phyloP scores from a whole-genome alignment of 139 green algal genomes.

The Diplosphaera chodatii region DNA sequence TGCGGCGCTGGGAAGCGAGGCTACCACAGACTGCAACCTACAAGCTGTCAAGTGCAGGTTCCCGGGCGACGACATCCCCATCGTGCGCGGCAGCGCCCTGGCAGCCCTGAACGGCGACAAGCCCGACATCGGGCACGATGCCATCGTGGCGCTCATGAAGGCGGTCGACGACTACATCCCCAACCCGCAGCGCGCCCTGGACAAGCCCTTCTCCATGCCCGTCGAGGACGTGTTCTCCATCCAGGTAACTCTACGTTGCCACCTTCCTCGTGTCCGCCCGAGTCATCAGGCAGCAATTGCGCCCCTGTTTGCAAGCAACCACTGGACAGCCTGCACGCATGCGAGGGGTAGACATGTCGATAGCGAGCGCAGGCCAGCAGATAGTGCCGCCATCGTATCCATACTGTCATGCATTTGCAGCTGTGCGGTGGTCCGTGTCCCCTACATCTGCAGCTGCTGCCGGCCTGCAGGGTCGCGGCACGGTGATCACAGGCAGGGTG shows the following conservation, averaged over 20 bases:
- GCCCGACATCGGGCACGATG: constrained; percentile 66
- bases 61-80: constrained; percentile 85
- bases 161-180: constrained; percentile 82
- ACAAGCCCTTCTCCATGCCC: constrained; percentile 97
- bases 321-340: too few species aligned
- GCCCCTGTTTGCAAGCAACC: too few species aligned
- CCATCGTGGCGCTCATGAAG: constrained; percentile 89
- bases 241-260: constrained; percentile 29
- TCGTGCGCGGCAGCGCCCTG: constrained; percentile 80
- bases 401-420: too few species aligned
- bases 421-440: too few species aligned
- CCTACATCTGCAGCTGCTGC: too few species aligned
- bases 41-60: constrained; percentile 50
- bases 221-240: constrained; percentile 98
- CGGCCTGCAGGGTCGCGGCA: constrained; percentile 84
- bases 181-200: constrained; percentile 70
- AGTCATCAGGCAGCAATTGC: too few species aligned
- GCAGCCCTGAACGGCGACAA: constrained; percentile 85
- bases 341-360: too few species aligned
- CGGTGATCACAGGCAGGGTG: constrained; percentile 89
- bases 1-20: too few species aligned
- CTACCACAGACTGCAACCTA: too few species aligned
- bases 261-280: too few species aligned
- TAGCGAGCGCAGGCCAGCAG: too few species aligned
- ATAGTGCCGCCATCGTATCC: too few species aligned